These are phyloP conservation scores for Erysiphe pulchra DNA, from an alignment of 2,329 filamentous ascomycete species.

Conservation along the genomic window DNA sequence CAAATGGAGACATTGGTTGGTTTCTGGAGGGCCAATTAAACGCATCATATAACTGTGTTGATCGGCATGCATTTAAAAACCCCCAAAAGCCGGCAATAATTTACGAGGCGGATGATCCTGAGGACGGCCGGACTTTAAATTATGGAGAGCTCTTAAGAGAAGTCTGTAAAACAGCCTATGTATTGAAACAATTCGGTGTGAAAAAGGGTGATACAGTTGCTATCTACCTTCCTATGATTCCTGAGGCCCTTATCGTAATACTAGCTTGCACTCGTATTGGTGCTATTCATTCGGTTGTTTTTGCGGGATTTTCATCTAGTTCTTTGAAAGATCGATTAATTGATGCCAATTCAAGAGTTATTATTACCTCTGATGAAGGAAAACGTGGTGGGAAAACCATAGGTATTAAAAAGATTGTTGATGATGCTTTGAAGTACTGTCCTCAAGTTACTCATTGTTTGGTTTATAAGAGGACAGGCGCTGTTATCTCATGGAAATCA, in stretches of 20 bases:
- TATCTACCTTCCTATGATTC: constrained; percentile 97
- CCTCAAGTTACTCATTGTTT: constrained; percentile 65
- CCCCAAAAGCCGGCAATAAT: constrained; percentile 89
- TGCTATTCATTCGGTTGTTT: constrained; percentile 89
- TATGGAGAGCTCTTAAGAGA: constrained; percentile 84
- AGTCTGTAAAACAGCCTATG: constrained; percentile 68
- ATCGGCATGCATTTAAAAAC: constrained; percentile 87
- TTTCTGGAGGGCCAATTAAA: constrained; percentile 86
- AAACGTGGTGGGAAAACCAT: constrained; percentile 95
- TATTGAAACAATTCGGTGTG: constrained; percentile 84
- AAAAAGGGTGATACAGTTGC: constrained; percentile 93
- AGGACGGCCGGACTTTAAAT: constrained; percentile 67
- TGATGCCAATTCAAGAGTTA: constrained; percentile 71
- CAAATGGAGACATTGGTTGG: constrained; percentile 70
- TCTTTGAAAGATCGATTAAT: constrained; percentile 86
- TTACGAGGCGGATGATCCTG: constrained; percentile 87
- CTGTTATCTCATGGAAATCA: constrained; percentile 60
- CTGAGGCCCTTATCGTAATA: constrained; percentile 76
- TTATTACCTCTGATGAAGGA: constrained; percentile 94
- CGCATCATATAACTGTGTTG: constrained; percentile 90
- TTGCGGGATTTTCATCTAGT: constrained; percentile 91
- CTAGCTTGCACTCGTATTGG: constrained; percentile 81
- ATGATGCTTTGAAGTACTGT: constrained; percentile 90
- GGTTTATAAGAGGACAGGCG: constrained; percentile 85
- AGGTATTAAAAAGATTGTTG: constrained; percentile 96